Evolutionary conservation across 306 rosid species (phyloP), one percentile per base, ranked within the genome.

Genomic region (Vigna trinervia): DNA sequence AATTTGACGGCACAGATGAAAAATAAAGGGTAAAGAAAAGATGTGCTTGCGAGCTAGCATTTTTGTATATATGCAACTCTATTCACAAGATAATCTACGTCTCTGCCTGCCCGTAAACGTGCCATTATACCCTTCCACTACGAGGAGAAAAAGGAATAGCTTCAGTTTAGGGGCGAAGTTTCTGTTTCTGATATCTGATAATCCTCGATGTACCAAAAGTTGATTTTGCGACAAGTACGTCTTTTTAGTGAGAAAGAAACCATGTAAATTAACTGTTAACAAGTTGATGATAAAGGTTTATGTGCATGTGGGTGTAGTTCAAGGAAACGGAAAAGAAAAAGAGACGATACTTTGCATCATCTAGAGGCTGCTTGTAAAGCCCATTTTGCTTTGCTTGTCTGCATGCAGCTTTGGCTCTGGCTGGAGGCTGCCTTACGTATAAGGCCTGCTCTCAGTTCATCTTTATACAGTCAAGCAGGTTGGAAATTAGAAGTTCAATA

Each of bases 261-360:
- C 71, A 58, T 39, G 36, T 46, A 54, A 51, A 15, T 19, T 5
- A 75, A 81, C 76, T 47, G 78, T 56, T 75, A 78, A 39, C 65
- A 78, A 77, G 85, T 74, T 79, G 78, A 50, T 59, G 39, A 9
- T 26, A 7, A 22, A 50, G 79, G 82, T 64, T 54, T 80, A 46
- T 62, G 68, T 32, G 82, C 81, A 69, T 26, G 79, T 76, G 78
- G 61, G 3, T 75, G 74, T 41, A 17, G 58, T 52, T 57, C 43
- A 30, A 58, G 56, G 62, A 28, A 30, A 36, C 38, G 38, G 52
- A 8, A 66, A 66, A 43, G 12, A 36, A 13, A 30, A 20, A 56
- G 52, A 41, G 30, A 53, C 73, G 75, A 91, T 91, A 74, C 92
- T 81, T 87, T 85, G 84, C 90, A 80, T 91, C 78, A 69, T 63